Conservation (phyloP, 306 rosid genomes). For the Bauhinia variegata region DNA sequence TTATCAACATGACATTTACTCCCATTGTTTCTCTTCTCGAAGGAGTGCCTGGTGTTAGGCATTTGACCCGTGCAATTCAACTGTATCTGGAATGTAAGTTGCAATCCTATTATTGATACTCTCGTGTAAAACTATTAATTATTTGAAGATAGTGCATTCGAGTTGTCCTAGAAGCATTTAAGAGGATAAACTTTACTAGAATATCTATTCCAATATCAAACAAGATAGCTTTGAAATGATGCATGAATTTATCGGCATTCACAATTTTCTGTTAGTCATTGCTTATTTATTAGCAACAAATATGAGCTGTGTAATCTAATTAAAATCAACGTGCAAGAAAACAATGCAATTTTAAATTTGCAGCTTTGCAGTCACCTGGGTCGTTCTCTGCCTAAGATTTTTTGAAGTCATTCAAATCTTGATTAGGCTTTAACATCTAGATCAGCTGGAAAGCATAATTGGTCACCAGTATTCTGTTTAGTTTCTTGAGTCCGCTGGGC, state of each 20-base stretch:
- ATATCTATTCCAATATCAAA: slow-evolving; percentile 5
- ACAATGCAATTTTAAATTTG: not conserved
- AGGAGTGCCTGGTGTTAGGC: slow-evolving; percentile 80
- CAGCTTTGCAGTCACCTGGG: not conserved
- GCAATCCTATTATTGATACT: slow-evolving; percentile 25
- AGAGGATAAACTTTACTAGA: not conserved
- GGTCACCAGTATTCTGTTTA: not conserved
- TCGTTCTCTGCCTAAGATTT: not conserved
- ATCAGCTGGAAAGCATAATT: not conserved
- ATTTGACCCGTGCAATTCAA: slow-evolving; percentile 85
- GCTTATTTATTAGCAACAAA: not conserved
- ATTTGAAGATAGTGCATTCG: not conserved
- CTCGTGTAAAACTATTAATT: slow-evolving; percentile 11
- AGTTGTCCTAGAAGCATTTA: not conserved
- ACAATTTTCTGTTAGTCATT: not conserved
- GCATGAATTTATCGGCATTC: not conserved
- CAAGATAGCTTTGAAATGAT: slow-evolving; percentile 7
- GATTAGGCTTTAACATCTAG: not conserved
- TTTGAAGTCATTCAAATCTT: not conserved
- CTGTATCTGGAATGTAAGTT: slow-evolving; percentile 88
- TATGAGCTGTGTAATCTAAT: not conserved
- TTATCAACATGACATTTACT: slow-evolving; percentile 91
- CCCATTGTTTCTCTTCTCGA: slow-evolving; percentile 92
- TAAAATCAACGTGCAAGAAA: not conserved
- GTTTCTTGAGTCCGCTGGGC: not conserved